Conservation (phyloP, 352 stramenopile species). For the Phytopythium ostracodes region DNA sequence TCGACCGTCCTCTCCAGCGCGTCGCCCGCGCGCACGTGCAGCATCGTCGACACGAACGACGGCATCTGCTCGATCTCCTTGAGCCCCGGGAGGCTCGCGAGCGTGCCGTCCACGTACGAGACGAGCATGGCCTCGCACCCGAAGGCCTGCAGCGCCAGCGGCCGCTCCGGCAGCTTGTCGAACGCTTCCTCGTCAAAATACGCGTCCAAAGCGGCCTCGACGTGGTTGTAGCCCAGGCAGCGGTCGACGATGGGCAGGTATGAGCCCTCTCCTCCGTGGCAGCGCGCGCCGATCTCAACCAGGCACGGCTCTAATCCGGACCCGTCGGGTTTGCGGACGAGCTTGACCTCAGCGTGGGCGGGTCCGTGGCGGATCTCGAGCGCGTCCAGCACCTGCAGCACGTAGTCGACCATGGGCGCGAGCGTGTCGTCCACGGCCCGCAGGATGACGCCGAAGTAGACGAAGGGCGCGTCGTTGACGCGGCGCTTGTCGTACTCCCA, state of each 20-base stretch:
- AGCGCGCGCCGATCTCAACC: constrained; percentile 93
- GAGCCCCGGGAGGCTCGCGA: constrained; percentile 81
- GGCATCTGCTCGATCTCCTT: constrained; percentile 82
- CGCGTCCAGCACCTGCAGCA: constrained; percentile 72
- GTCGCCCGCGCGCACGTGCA: constrained; percentile 66
- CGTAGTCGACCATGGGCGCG: constrained; percentile 49
- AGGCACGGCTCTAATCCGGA: constrained; percentile 72
- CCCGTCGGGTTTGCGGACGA: constrained; percentile 30
- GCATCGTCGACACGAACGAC: constrained; percentile 80
- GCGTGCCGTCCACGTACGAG: constrained; percentile 78
- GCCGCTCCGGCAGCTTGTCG: constrained; percentile 38
- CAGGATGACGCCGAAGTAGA: constrained; percentile 91
- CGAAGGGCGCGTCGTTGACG: constrained; percentile 91
- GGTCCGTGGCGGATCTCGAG: constrained; percentile 82
- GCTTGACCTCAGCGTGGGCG: constrained; percentile 86
- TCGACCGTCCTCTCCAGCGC: constrained; percentile 75
- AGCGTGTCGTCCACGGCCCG: constrained; percentile 43
- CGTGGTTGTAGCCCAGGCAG: constrained; percentile 92
- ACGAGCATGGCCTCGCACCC: constrained; percentile 92
- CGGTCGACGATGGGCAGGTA: constrained; percentile 87
- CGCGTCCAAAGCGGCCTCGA: constrained; percentile 86
- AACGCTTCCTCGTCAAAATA: constrained; percentile 81
- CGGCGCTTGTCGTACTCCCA: constrained; percentile 97
- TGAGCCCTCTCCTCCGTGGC: constrained; percentile 92
- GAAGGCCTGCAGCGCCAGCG: constrained; percentile 66